phyloP scores from a whole-genome alignment of 495 filamentous ascomycete species.

The Penicillium robsamsonii region DNA sequence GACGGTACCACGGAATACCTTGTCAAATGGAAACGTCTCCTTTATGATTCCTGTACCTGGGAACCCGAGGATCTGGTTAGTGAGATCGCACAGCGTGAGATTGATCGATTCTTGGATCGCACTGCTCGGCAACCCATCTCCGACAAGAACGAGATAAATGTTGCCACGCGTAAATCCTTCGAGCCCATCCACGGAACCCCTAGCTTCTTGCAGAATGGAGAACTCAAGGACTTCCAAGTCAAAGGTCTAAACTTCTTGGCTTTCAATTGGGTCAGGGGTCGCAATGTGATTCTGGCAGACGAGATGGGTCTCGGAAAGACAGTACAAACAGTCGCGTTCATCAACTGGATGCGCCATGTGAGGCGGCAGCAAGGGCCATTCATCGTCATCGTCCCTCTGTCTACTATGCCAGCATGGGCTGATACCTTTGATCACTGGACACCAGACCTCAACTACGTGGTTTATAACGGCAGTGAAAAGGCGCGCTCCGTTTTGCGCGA shows the following conservation, averaged over 20 bases:
- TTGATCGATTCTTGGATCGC: conserved; percentile 87
- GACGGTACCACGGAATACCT: conserved; percentile 73
- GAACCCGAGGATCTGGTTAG: conserved; percentile 74
- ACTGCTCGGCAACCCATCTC: conserved; percentile 72
- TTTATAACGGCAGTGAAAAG: conserved; percentile 85
- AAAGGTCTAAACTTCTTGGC: conserved; percentile 92
- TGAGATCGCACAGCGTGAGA: conserved; percentile 74
- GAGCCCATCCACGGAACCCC: conserved; percentile 76
- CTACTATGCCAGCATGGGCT: conserved; percentile 95
- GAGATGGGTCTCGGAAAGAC: conserved; percentile 99
- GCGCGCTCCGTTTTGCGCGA: conserved; percentile 80
- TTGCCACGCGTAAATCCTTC: conserved; percentile 66
- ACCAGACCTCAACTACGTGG: conserved; percentile 93
- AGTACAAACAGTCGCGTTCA: conserved; percentile 93
- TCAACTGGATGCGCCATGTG: conserved; percentile 96
- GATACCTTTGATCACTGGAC: conserved; percentile 98
- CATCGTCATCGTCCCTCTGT: conserved; percentile 90
- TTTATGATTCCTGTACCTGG: conserved; percentile 94
- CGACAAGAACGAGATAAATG: conserved; percentile 69
- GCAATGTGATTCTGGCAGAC: conserved; percentile 94
- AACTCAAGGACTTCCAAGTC: conserved; percentile 91
- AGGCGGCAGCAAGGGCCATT: conserved; percentile 89
- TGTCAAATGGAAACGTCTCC: conserved; percentile 86
- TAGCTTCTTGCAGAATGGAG: conserved; percentile 76
- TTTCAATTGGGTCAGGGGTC: conserved; percentile 86